These are phyloP conservation scores for Candida cerambycidarum DNA, from an alignment of 805 yeast genomes.

Conservation along the genomic window DNA sequence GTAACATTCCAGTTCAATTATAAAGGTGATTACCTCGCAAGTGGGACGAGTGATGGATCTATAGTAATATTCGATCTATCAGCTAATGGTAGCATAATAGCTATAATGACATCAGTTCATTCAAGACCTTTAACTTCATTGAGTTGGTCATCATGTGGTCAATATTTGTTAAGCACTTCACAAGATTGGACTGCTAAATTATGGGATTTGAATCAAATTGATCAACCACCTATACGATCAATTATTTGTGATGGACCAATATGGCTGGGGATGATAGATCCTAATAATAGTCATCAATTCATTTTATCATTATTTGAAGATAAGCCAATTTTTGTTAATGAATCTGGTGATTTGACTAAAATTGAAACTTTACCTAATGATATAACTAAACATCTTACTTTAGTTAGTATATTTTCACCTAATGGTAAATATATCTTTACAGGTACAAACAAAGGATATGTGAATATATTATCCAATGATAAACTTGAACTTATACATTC, in stretches of 20 bases:
- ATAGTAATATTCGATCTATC: conserved; percentile 73
- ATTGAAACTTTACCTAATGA: conserved; percentile 21
- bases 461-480: conserved; percentile 47
- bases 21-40: conserved; percentile 83
- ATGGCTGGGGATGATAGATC: conserved; percentile 66
- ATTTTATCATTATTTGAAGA: conserved; percentile 69
- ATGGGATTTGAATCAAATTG: conserved; percentile 64
- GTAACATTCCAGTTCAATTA: conserved; percentile 67
- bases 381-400: conserved; percentile 42
- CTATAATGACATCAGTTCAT: conserved; percentile 58
- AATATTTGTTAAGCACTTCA: conserved; percentile 66
- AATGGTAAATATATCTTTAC: conserved; percentile 58
- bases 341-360: conserved; percentile 17
- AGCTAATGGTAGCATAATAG: conserved; percentile 59
- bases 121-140: conserved; percentile 69
- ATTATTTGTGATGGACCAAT: conserved; percentile 66
- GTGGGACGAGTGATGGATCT: conserved; percentile 74
- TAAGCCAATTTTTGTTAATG: conserved; percentile 52
- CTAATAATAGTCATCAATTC: conserved; percentile 46
- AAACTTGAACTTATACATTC: conserved; percentile 41
- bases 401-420: conserved; percentile 52
- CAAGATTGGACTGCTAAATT: conserved; percentile 80
- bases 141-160: conserved; percentile 73
- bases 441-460: conserved; percentile 81
- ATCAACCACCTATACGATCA: conserved; percentile 36